A percentile compares a stretch with the other conserved stretches of the same genome.
Evolutionary conservation across 2,329 filamentous ascomycete species (phyloP).

Genomic region (Xylaria sp.): DNA sequence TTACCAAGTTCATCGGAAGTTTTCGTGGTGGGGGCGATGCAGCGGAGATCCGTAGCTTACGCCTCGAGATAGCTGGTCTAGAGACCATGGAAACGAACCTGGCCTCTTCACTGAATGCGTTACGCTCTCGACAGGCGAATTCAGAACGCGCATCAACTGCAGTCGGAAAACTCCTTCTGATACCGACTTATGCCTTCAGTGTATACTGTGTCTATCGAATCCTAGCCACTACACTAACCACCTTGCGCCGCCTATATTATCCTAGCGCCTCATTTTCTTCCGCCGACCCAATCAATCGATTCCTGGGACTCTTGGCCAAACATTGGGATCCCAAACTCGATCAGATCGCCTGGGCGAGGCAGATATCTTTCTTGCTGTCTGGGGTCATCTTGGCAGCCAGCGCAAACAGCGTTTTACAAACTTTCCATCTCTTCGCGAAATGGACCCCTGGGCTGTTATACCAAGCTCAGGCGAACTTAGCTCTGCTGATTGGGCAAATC

Average conservation of each 20-base stretch:
- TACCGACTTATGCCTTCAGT: conserved; percentile 76
- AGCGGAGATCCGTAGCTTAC: conserved; percentile 69
- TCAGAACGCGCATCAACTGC: conserved; percentile 75
- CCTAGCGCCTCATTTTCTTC: conserved; percentile 67
- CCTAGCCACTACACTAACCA: conserved; percentile 75
- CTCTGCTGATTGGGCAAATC: conserved; percentile 82
- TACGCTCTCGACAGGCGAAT: conserved; percentile 71
- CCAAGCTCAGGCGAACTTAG: conserved; percentile 80
- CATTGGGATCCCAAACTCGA: conserved; percentile 88
- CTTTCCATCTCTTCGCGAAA: conserved; percentile 81
- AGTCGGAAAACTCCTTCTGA: conserved; percentile 71
- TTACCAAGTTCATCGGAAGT: conserved; percentile 79
- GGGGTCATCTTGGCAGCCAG: conserved; percentile 85
- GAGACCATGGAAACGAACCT: conserved; percentile 82
- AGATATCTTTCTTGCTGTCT: conserved; percentile 85
- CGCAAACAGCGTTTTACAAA: conserved; percentile 86
- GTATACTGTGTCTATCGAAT: conserved; percentile 89
- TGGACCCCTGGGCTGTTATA: conserved; percentile 78
- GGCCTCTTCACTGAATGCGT: conserved; percentile 69
- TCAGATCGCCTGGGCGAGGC: conserved; percentile 83
- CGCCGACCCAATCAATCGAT: conserved; percentile 84
- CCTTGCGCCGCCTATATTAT: conserved; percentile 68
- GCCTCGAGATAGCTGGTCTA: conserved; percentile 81
- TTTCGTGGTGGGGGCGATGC: conserved; percentile 73
- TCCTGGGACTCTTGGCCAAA: conserved; percentile 81